Evolutionary conservation across 305 asterid genomes (phyloP).

Genomic region (Euphrasia arctica): DNA sequence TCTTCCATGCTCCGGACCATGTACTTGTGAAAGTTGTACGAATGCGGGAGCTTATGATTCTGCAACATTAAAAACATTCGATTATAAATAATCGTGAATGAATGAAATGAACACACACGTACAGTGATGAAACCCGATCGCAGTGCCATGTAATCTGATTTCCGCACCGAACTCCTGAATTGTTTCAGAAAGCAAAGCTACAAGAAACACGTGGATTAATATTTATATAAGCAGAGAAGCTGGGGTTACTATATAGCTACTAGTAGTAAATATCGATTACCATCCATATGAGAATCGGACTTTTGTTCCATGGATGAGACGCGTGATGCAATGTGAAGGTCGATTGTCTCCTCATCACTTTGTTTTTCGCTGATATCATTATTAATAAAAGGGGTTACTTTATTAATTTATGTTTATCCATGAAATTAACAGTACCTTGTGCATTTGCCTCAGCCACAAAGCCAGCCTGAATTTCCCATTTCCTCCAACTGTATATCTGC

Average conservation of each 20-base stretch:
- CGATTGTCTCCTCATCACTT: constrained; percentile 81
- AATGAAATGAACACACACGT: constrained; percentile 56
- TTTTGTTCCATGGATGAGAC: constrained; percentile 91
- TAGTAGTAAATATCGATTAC: constrained; percentile 30
- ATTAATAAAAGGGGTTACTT: not conserved
- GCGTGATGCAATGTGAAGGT: constrained; percentile 83
- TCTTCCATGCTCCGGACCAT: constrained; percentile 98
- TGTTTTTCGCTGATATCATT: constrained; percentile 38
- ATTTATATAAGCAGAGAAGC: not conserved
- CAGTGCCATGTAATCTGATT: constrained; percentile 78
- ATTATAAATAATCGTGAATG: not conserved
- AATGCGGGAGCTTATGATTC: constrained; percentile 72
- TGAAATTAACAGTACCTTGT: constrained; percentile 36
- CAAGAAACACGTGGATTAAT: constrained; percentile 11
- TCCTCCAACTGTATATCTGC: constrained; percentile 97
- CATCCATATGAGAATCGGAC: constrained; percentile 87
- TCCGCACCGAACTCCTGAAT: constrained; percentile 65
- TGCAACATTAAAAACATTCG: constrained; percentile 29
- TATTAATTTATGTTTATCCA: not conserved
- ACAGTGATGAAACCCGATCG: constrained; percentile 81
- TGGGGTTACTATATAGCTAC: no score
- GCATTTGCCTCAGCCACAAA: constrained; percentile 44
- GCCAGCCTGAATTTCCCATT: constrained; percentile 79
- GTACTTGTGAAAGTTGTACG: constrained; percentile 83
- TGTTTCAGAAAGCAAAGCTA: constrained; percentile 93